Evolutionary conservation across 495 filamentous ascomycete genomes (phyloP).

Genomic region (Podospora comata): DNA sequence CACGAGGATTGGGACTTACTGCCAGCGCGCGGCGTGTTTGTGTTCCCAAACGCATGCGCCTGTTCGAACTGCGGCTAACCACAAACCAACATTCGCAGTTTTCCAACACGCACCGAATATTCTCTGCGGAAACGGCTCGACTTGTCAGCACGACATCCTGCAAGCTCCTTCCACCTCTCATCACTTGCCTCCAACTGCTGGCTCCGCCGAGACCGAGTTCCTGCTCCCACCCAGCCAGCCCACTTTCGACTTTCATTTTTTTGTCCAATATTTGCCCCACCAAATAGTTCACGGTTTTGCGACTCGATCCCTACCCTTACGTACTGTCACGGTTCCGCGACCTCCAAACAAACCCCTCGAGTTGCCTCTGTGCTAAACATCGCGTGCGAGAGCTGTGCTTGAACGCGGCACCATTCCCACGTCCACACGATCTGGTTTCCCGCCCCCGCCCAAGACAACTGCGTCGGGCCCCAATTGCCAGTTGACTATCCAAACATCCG

Average conservation of each 20-base stretch:
- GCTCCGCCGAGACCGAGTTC: not conserved
- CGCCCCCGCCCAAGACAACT: not conserved
- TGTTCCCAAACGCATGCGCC: not conserved
- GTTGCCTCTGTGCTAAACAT: not conserved
- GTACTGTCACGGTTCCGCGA: not conserved
- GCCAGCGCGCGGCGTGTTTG: not conserved
- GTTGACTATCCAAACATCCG: not conserved
- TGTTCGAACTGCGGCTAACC: slow-evolving; percentile 4
- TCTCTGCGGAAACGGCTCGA: not conserved
- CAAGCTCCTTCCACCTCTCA: not conserved
- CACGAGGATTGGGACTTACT: not conserved
- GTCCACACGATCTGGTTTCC: not conserved
- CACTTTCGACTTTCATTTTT: not conserved
- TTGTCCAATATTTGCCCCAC: slow-evolving; percentile 1
- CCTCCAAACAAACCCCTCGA: not conserved
- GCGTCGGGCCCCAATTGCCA: not conserved
- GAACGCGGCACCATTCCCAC: not conserved
- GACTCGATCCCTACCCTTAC: not conserved
- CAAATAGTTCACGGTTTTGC: not conserved
- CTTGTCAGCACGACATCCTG: not conserved
- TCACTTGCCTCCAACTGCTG: too few relatives aligned
- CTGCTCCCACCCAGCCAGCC: not conserved
- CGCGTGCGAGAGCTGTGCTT: not conserved
- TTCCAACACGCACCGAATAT: slow-evolving; percentile 5
- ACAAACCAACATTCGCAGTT: slow-evolving; percentile 2